Evolutionary conservation across 176 grass and related monocot genomes (phyloP).

Genomic region (Carex parvula): DNA sequence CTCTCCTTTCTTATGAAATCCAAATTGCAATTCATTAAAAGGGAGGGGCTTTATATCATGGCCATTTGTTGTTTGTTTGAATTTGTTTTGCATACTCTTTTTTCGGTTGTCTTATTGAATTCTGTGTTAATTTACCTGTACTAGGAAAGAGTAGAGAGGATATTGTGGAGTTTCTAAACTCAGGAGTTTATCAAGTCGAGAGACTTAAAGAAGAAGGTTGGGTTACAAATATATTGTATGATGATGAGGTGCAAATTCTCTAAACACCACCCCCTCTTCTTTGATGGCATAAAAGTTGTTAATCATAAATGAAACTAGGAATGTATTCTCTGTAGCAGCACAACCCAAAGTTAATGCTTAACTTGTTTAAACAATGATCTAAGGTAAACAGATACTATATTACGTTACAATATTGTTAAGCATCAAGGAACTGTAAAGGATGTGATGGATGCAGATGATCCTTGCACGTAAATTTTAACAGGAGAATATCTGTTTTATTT

Average conservation of each 20-base stretch:
- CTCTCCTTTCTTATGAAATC: not conserved
- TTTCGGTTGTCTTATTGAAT: constrained; percentile 18
- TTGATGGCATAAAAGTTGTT: not conserved
- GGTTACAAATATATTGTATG: constrained; percentile 93
- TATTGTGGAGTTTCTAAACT: constrained; percentile 76
- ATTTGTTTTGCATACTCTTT: constrained; percentile 33
- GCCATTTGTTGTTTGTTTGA: not conserved
- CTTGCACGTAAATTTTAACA: constrained; percentile 16
- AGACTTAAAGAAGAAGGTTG: constrained; percentile 97
- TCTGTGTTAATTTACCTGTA: constrained; percentile 26
- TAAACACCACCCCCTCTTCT: not conserved
- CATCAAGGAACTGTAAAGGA: not conserved
- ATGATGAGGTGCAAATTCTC: constrained; percentile 73
- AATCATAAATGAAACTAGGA: not conserved
- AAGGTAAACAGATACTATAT: not conserved
- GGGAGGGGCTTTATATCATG: not conserved
- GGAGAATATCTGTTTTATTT: constrained; percentile 15
- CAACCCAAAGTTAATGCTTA: not conserved
- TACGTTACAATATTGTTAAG: not conserved
- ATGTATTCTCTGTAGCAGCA: not conserved
- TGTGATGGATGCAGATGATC: not conserved
- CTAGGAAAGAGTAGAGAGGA: constrained; percentile 90
- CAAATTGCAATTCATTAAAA: not conserved
- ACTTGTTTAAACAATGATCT: not conserved
- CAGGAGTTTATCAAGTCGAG: constrained; percentile 93